Percentiles rank a stretch among this genome's conserved stretches.
Conservation (phyloP, 176 grass and related monocot species). For the Zoysia pacifica region DNA sequence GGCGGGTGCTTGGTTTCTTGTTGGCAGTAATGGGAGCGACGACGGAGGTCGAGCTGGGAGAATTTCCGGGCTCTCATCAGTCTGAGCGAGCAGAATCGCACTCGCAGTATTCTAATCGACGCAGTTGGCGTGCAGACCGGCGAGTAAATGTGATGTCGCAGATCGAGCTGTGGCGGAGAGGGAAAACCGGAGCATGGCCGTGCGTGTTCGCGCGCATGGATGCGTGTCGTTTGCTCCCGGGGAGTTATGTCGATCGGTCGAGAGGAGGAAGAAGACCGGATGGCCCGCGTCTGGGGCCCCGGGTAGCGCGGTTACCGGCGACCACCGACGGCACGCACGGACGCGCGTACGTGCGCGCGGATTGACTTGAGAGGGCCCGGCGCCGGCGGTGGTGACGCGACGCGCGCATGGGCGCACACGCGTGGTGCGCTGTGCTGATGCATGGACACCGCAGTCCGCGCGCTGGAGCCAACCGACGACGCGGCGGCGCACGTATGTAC, state of each 20-base stretch:
- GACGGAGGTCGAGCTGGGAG: not conserved
- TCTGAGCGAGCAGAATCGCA: not conserved
- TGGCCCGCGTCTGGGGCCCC: too few species aligned
- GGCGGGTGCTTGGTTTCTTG: slow-evolving; percentile 8
- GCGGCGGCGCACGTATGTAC: not conserved
- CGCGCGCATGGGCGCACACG: not conserved
- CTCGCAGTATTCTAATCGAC: not conserved
- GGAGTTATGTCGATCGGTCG: not conserved
- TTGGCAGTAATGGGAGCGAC: slow-evolving; percentile 11
- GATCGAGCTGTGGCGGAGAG: too few species aligned
- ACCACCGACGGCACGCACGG: not conserved
- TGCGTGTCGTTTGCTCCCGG: slow-evolving; percentile 33
- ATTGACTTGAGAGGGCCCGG: not conserved
- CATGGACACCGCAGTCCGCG: too few species aligned
- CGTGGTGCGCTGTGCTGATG: not conserved
- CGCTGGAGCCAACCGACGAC: not conserved
- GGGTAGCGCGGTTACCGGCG: too few species aligned
- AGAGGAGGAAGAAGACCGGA: not conserved
- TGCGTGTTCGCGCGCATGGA: slow-evolving; percentile 3
- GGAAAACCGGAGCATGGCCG: slow-evolving; percentile 1
- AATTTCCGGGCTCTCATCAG: not conserved
- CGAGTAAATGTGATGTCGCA: too few species aligned
- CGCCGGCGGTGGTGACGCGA: not conserved
- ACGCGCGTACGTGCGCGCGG: slow-evolving; percentile 8
- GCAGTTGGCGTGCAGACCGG: not conserved